Conservation (phyloP, 2,329 filamentous ascomycete species). For the Dryadomyces quercivorus region DNA sequence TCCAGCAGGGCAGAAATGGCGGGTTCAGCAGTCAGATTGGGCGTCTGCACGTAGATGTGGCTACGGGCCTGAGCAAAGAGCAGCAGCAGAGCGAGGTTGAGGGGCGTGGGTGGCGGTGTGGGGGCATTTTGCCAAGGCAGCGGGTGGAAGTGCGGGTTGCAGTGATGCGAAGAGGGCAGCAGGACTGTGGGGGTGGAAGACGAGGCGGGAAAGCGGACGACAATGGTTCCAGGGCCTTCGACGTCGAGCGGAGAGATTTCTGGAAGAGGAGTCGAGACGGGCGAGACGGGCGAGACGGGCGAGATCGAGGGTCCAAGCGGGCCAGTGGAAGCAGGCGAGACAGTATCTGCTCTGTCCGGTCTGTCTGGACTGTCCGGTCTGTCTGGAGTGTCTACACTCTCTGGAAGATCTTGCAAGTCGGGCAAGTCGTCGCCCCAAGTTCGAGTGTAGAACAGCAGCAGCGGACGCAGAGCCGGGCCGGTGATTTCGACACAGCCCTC, state of each 20-base stretch:
- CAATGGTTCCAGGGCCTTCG: conserved; percentile 9
- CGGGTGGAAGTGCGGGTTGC: conserved; percentile 50
- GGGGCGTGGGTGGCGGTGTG: conserved; percentile 43
- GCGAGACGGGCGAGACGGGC: not conserved
- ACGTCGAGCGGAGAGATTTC: conserved; percentile 4
- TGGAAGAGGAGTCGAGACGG: not conserved
- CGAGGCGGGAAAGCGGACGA: conserved; percentile 5
- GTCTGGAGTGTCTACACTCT: not conserved
- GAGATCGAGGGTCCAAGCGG: not conserved
- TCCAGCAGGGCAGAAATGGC: conserved; percentile 48
- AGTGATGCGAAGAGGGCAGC: conserved; percentile 62
- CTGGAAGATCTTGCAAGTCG: not conserved
- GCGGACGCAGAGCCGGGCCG: conserved; percentile 47
- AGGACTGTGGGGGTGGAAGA: conserved; percentile 36
- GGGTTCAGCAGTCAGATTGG: conserved; percentile 60
- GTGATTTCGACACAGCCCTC: conserved; percentile 61
- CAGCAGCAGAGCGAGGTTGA: conserved; percentile 53
- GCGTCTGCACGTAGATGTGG: conserved; percentile 60
- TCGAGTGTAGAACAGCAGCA: conserved; percentile 52
- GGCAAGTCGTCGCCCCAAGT: conserved; percentile 47
- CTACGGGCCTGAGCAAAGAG: conserved; percentile 45
- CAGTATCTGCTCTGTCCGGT: too few species aligned
- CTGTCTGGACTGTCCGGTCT: not conserved
- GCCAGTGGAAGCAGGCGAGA: not conserved
- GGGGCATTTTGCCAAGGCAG: conserved; percentile 36